phyloP scores from a whole-genome alignment of 306 rosid species.

The Dalbergia oliveri region DNA sequence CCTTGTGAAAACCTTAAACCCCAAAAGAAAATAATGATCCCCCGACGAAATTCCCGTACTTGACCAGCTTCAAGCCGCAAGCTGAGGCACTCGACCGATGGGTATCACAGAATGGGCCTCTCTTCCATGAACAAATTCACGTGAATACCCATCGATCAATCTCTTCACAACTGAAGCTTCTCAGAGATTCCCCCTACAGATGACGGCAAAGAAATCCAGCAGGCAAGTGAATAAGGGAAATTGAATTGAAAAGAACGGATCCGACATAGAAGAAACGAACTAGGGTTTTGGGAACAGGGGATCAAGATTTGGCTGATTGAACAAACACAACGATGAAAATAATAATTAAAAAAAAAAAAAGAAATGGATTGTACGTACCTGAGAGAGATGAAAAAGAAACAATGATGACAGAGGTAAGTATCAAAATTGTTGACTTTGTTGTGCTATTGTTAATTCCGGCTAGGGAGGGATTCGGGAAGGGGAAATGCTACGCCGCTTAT shows the following conservation, averaged over 20 bases:
- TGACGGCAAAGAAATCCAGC: neutral
- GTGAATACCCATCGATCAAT: slow-evolving; percentile 20
- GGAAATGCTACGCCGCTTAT: neutral
- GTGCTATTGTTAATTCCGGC: slow-evolving; percentile 19
- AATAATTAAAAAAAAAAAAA: neutral
- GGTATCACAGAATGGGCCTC: neutral
- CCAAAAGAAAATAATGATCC: slow-evolving; percentile 22
- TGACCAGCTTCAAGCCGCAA: neutral
- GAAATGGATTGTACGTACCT: slow-evolving; percentile 57
- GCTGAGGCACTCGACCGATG: slow-evolving; percentile 24
- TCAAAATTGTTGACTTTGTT: slow-evolving; percentile 46
- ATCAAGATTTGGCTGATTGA: slow-evolving; percentile 28
- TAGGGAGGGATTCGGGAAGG: slow-evolving; percentile 17
- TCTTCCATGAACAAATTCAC: neutral
- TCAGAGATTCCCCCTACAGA: slow-evolving; percentile 42
- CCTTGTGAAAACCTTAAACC: slow-evolving; percentile 49
- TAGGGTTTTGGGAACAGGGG: slow-evolving; percentile 57
- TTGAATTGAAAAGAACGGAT: neutral
- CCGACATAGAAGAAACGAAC: slow-evolving; percentile 42
- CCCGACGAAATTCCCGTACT: slow-evolving; percentile 19
- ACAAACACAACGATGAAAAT: slow-evolving; percentile 21
- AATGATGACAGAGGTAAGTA: slow-evolving; percentile 28
- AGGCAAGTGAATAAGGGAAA: neutral
- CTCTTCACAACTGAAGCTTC: slow-evolving; percentile 16
- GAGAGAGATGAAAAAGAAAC: slow-evolving; percentile 41